Base-by-base conservation (phyloP, 345 rosid species). In the Leavenworthia alabamica region DNA sequence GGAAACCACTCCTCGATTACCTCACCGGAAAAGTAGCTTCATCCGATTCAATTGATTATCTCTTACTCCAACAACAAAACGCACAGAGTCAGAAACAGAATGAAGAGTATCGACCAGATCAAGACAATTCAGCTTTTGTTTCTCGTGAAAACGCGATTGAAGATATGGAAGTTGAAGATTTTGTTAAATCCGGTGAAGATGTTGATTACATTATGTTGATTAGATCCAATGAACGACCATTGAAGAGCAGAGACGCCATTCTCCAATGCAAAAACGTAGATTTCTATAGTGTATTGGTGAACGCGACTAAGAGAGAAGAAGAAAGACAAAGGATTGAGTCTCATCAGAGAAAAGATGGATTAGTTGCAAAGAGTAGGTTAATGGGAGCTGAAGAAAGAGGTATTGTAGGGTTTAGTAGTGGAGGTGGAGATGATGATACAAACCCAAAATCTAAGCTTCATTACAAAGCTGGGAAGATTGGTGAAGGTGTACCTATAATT, bases 401-500 rank as follows among this genome's bases (percentile, higher is more conserved):
- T 4, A 86, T 83, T 64, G 77, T 67, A 48, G 80, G 66, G 48
- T 77, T 68, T 64, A 85, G 83, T 64, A 85, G 83, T 57, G 79
- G 66, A 20, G 79, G 73, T 33, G 89, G 86, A 3, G 97, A 89
- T 29, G 94, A 83, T 10, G 91, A 82, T 41, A 70, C 85, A 3
- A 73, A 64, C 17, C 48, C 82, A 6, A 85, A 87, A 56, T 78
- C 88, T 3, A 93, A 91, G 49, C 48, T 86, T 66, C 82, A 83
- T 33, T 50, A 88, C 52, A 90, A 88, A 54, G 86, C 92, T 7
- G 81, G 89, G 46, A 87, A 87, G 62, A 79, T 83, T 23, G 97
- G 97, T 15, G 97, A 93, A 59, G 99, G 99, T 0, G 96, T 93
- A 36, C 96, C 96, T 1, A 87, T 93, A 4, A 93, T 89, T 68